Conservation (phyloP, 139 green algal genomes). For the Chlorella sp. region DNA sequence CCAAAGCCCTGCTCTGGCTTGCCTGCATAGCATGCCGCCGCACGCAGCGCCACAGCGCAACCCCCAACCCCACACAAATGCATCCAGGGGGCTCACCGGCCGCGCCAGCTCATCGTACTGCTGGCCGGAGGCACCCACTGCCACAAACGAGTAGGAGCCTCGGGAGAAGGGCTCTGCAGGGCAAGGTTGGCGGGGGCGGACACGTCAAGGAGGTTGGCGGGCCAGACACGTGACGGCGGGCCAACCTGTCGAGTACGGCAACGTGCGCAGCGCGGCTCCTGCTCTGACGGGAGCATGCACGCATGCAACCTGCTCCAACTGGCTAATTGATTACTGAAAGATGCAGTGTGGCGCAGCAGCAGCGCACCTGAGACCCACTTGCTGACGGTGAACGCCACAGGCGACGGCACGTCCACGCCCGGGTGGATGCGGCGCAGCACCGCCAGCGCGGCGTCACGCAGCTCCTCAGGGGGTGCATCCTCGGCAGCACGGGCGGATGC, state of each 20-base stretch:
- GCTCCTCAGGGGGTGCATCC: slow-evolving; percentile 25
- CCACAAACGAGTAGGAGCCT: slow-evolving; percentile 86
- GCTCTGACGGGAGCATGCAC: too few relatives aligned
- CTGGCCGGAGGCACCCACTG: slow-evolving; percentile 62
- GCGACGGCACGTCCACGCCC: slow-evolving; percentile 52
- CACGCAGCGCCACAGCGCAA: too few relatives aligned
- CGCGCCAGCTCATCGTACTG: slow-evolving; percentile 81
- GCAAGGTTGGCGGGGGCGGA: too few relatives aligned
- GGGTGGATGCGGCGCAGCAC: slow-evolving; percentile 58
- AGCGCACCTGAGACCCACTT: slow-evolving; percentile 58
- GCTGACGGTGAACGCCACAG: slow-evolving; percentile 42
- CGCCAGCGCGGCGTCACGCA: slow-evolving; percentile 51
- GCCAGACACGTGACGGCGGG: too few relatives aligned
- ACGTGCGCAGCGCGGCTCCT: too few relatives aligned
- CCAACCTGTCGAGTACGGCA: too few relatives aligned
- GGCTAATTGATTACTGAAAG: too few relatives aligned
- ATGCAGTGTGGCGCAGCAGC: too few relatives aligned
- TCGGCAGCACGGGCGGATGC: slow-evolving; percentile 30
- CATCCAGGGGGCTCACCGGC: slow-evolving; percentile 57
- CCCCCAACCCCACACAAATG: too few relatives aligned
- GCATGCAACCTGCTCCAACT: too few relatives aligned
- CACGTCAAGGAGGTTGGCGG: background rate
- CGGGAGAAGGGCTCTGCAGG: slow-evolving; percentile 26
- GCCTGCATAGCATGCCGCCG: too few relatives aligned
- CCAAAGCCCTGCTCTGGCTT: too few relatives aligned